These are phyloP conservation scores for Chrysosporium keratinophilum DNA, from an alignment of 2,329 filamentous ascomycete genomes.

Conservation along the genomic window DNA sequence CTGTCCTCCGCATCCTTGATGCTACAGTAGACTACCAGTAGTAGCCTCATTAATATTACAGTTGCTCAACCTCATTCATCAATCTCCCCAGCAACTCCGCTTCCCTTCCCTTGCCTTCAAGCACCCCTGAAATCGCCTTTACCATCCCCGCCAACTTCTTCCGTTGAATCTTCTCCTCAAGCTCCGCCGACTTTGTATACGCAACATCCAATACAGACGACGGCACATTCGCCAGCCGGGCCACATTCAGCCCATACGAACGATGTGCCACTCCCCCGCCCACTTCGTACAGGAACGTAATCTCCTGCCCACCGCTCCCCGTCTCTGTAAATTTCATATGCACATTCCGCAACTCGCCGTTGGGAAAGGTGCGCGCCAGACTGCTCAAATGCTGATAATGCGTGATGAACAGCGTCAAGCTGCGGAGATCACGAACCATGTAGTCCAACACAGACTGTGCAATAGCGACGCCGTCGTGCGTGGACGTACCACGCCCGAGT, in stretches of 20 bases:
- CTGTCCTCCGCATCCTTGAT: neutral
- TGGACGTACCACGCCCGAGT: no score
- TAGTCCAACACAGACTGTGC: slow-evolving; percentile 83
- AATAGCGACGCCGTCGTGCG: slow-evolving; percentile 49
- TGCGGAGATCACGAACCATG: slow-evolving; percentile 61
- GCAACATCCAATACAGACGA: slow-evolving; percentile 67
- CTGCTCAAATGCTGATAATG: slow-evolving; percentile 86
- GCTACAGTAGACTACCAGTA: neutral
- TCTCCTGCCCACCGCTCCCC: slow-evolving; percentile 49
- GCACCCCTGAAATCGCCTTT: slow-evolving; percentile 20
- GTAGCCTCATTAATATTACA: slow-evolving; percentile 21
- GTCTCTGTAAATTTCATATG: slow-evolving; percentile 78
- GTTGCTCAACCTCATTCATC: slow-evolving; percentile 36
- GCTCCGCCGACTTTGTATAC: slow-evolving; percentile 62
- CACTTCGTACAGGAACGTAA: slow-evolving; percentile 92
- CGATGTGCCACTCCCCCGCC: slow-evolving; percentile 84
- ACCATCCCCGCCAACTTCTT: slow-evolving; percentile 46
- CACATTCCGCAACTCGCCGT: slow-evolving; percentile 65
- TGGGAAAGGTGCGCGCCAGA: slow-evolving; percentile 57
- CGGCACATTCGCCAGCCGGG: slow-evolving; percentile 71
- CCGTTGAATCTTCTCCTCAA: slow-evolving; percentile 62
- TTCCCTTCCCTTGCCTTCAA: slow-evolving; percentile 10
- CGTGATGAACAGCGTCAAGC: slow-evolving; percentile 89
- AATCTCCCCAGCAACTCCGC: slow-evolving; percentile 30
- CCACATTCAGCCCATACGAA: slow-evolving; percentile 90